Conservation (phyloP, 148 eudicot genomes). For the Polygonum maritimum region DNA sequence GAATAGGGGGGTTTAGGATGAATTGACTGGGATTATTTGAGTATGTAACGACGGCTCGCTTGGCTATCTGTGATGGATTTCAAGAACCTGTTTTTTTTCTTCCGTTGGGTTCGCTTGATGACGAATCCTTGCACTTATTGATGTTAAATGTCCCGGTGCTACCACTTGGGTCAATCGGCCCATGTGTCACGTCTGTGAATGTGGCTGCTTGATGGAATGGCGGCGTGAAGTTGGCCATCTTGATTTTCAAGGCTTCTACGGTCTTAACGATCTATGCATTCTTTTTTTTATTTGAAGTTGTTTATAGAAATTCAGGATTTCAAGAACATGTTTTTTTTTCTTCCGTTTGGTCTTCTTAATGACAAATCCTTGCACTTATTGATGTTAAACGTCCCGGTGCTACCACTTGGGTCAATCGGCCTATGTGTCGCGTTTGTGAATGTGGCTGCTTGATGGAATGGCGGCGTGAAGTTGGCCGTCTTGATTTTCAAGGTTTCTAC, state of each 20-base stretch:
- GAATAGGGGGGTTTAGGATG: background rate
- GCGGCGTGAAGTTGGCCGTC: background rate
- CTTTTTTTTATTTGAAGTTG: background rate
- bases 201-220: background rate
- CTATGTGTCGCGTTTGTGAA: background rate
- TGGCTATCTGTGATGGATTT: background rate
- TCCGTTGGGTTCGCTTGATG: background rate
- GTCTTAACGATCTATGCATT: background rate
- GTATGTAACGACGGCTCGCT: background rate
- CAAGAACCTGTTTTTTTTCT: no score
- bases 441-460: background rate
- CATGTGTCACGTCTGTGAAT: background rate
- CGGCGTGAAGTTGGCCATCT: background rate
- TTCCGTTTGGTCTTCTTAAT: background rate
- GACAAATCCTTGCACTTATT: background rate
- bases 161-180: background rate
- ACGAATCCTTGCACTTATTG: background rate
- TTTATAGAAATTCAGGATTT: background rate
- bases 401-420: background rate
- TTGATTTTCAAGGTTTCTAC: background rate
- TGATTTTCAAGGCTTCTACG: background rate
- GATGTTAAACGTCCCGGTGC: background rate
- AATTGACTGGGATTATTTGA: background rate
- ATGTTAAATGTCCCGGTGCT: background rate
- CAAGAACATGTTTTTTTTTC: background rate